Conservation (phyloP, 176 grass and related monocot genomes). For the Saccharum officinarum region DNA sequence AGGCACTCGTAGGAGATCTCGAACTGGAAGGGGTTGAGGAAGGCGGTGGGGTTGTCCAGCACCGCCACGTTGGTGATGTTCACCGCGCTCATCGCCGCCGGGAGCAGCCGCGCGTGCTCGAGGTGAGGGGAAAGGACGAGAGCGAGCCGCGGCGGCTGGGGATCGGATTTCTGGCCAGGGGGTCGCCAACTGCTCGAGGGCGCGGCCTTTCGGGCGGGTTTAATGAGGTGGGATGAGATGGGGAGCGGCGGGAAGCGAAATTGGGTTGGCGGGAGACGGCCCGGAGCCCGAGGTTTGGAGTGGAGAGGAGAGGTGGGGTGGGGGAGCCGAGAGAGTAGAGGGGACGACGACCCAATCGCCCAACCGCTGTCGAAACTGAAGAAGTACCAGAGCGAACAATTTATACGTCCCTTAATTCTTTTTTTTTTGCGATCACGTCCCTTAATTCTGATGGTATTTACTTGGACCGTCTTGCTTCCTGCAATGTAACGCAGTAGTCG, state of each 20-base stretch:
- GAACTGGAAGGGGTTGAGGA: constrained; percentile 99
- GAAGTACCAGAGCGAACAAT: background rate
- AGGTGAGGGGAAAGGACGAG: background rate
- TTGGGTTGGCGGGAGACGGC: constrained; percentile 37
- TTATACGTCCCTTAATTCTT: no score
- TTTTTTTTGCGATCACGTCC: no score
- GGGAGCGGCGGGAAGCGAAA: constrained; percentile 34
- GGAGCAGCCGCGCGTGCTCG: background rate
- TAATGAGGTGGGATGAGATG: constrained; percentile 12
- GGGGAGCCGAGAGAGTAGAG: no score
- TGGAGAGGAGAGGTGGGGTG: background rate
- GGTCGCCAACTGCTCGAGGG: background rate
- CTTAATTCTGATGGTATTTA: background rate
- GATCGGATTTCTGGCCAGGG: background rate
- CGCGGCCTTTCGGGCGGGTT: constrained; percentile 4
- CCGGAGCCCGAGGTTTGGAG: constrained; percentile 16
- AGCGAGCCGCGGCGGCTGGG: constrained; percentile 11
- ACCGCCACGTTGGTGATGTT: constrained; percentile 99
- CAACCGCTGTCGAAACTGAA: background rate
- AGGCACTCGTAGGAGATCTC: constrained; percentile 99
- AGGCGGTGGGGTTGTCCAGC: constrained; percentile 93
- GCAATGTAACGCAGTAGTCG: background rate
- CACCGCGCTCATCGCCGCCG: constrained; percentile 88
- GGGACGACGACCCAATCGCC: background rate
- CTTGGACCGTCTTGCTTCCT: background rate